Evolutionary conservation across 176 grass and related monocot species (phyloP).

Genomic region (Cenchrus americanus): DNA sequence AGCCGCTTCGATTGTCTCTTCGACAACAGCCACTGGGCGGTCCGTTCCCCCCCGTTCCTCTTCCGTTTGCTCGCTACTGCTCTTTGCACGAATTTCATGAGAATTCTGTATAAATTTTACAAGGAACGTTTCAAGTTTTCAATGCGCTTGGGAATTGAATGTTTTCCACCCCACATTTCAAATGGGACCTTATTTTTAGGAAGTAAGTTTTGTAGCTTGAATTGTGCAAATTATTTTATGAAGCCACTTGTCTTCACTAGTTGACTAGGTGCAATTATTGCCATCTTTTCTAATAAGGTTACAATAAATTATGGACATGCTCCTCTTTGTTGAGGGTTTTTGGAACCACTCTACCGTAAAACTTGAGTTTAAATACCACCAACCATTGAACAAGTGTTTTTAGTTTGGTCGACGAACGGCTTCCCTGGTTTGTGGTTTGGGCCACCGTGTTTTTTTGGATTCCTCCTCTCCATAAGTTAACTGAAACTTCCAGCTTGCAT

Average conservation of each 20-base stretch:
- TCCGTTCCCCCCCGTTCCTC: neutral
- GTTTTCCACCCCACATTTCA: neutral
- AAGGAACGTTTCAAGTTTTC: neutral
- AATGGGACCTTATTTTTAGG: neutral
- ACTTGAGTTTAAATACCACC: neutral
- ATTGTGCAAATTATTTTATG: neutral
- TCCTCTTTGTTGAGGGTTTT: neutral
- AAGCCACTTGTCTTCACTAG: neutral
- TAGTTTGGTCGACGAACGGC: neutral
- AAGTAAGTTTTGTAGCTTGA: neutral
- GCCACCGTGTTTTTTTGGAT: neutral
- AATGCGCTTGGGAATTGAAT: neutral
- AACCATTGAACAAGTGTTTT: neutral
- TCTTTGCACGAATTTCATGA: neutral
- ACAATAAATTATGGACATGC: neutral
- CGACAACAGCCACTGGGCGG: slow-evolving; percentile 77
- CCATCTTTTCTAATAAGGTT: slow-evolving; percentile 4
- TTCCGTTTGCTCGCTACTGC: neutral
- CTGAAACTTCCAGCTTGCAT: neutral
- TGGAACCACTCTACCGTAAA: neutral
- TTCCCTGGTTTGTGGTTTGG: slow-evolving; percentile 11
- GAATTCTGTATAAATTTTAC: neutral
- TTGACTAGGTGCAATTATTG: neutral
- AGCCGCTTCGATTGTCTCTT: slow-evolving; percentile 78
- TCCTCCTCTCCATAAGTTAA: neutral